Evolutionary conservation across 164 flowering plant genomes (phyloP).

Genomic region (Malania oleifera): DNA sequence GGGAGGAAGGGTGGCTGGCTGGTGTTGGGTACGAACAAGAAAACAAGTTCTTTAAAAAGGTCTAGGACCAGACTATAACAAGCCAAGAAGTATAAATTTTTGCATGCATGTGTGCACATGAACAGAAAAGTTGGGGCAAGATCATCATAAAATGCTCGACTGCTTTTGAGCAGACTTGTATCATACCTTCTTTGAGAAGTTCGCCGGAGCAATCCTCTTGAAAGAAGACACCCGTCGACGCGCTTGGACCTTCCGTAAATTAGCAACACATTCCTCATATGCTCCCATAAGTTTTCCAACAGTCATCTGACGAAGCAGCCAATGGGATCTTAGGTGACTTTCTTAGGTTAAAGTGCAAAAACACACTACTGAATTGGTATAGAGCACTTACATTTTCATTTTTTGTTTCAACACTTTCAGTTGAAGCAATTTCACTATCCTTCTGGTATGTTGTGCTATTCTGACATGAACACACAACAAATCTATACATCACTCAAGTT

Average conservation of each 20-base stretch:
- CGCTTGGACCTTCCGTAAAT: slow-evolving; percentile 58
- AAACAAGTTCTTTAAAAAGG: too few species aligned
- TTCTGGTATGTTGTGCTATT: slow-evolving; percentile 29
- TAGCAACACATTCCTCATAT: slow-evolving; percentile 64
- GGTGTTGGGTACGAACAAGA: too few species aligned
- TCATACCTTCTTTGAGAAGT: slow-evolving; percentile 80
- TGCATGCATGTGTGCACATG: neutral
- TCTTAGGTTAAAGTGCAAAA: neutral
- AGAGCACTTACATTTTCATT: slow-evolving; percentile 41
- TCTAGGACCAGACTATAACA: too few species aligned
- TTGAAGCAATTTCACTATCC: slow-evolving; percentile 12
- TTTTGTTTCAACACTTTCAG: slow-evolving; percentile 18
- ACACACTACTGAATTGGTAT: neutral
- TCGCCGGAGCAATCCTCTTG: slow-evolving; percentile 63
- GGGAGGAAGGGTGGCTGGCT: too few species aligned
- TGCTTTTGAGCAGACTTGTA: neutral
- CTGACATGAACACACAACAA: slow-evolving; percentile 21
- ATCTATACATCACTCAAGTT: neutral
- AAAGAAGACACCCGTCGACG: slow-evolving; percentile 53
- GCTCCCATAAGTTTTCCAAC: slow-evolving; percentile 60
- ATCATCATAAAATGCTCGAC: neutral
- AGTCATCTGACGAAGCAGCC: slow-evolving; percentile 47
- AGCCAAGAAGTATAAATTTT: neutral
- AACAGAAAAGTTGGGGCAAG: neutral
- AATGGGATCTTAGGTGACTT: neutral